phyloP scores from a whole-genome alignment of 1,139 yeast genomes.

The Zhuliangozyma parablackwelliae region DNA sequence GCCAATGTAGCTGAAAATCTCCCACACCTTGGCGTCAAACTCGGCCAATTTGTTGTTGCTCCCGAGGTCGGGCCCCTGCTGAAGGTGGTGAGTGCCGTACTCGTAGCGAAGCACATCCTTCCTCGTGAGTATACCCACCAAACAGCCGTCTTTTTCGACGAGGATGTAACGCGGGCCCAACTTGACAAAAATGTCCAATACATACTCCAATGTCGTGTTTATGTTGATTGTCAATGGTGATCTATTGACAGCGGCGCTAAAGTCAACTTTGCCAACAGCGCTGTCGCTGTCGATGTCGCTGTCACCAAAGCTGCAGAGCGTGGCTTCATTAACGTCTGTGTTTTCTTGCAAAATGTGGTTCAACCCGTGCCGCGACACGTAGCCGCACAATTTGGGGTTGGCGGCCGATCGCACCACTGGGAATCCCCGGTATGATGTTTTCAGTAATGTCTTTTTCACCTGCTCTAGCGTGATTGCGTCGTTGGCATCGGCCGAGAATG shows the following conservation, averaged over 20 bases:
- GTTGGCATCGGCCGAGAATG: constrained; percentile 38
- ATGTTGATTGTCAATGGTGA: constrained; percentile 64
- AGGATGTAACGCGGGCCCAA: constrained; percentile 77
- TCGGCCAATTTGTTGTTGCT: constrained; percentile 13
- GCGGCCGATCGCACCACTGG: constrained; percentile 45
- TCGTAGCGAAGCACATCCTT: constrained; percentile 64
- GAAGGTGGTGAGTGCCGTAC: constrained; percentile 24
- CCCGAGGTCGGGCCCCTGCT: constrained; percentile 9
- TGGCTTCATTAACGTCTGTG: constrained; percentile 13
- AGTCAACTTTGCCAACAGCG: constrained; percentile 18
- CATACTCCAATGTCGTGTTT: constrained; percentile 54
- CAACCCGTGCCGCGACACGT: constrained; percentile 31
- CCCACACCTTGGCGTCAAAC: constrained; percentile 38
- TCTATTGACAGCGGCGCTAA: constrained; percentile 44
- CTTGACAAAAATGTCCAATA: constrained; percentile 67
- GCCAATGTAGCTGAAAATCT: constrained; percentile 21
- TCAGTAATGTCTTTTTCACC: constrained; percentile 32
- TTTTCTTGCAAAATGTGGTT: constrained; percentile 18
- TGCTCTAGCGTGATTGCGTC: constrained; percentile 30
- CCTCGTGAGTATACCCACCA: constrained; percentile 61
- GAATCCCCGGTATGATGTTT: constrained; percentile 46
- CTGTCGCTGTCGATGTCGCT: background rate
- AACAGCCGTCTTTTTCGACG: constrained; percentile 50
- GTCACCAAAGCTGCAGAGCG: constrained; percentile 17
- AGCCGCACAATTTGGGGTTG: constrained; percentile 34